Evolutionary conservation across 495 filamentous ascomycete species (phyloP).

Genomic region (Aspergillus diversus): DNA sequence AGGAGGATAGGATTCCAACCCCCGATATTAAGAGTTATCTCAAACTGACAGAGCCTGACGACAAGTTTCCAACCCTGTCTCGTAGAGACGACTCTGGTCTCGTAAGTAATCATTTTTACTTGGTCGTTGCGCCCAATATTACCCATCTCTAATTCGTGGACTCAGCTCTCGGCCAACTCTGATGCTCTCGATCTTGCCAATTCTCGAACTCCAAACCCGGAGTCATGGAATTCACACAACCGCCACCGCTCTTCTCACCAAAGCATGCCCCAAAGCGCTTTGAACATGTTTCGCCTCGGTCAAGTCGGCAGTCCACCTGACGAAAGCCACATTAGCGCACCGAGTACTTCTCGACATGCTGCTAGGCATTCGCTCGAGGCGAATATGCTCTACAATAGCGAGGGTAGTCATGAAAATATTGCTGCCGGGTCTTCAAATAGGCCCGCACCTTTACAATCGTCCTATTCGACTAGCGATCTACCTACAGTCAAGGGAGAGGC

Average conservation of each 20-base stretch:
- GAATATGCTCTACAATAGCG: constrained; percentile 37
- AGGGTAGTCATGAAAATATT: constrained; percentile 33
- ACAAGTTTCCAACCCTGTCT: constrained; percentile 81
- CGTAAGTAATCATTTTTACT: constrained; percentile 53
- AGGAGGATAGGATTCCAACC: constrained; percentile 57
- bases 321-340: constrained; percentile 25
- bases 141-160: constrained; percentile 27
- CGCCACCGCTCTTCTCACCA: constrained; percentile 81
- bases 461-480: constrained; percentile 88
- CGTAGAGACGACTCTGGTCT: constrained; percentile 69
- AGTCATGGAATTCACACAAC: constrained; percentile 66
- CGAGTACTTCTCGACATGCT: constrained; percentile 36
- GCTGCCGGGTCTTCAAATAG: constrained; percentile 35
- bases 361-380: constrained; percentile 62
- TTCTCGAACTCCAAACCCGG: constrained; percentile 66
- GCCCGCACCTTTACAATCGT: constrained; percentile 65
- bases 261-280: constrained; percentile 70
- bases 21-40: constrained; percentile 69
- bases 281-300: constrained; percentile 43
- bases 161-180: constrained; percentile 77
- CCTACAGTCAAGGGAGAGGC: constrained; percentile 76
- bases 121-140: not conserved
- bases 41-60: constrained; percentile 73
- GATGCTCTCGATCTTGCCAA: constrained; percentile 81
- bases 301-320: constrained; percentile 30